phyloP scores from a whole-genome alignment of 306 rosid species.

The Casuarina equisetifolia region DNA sequence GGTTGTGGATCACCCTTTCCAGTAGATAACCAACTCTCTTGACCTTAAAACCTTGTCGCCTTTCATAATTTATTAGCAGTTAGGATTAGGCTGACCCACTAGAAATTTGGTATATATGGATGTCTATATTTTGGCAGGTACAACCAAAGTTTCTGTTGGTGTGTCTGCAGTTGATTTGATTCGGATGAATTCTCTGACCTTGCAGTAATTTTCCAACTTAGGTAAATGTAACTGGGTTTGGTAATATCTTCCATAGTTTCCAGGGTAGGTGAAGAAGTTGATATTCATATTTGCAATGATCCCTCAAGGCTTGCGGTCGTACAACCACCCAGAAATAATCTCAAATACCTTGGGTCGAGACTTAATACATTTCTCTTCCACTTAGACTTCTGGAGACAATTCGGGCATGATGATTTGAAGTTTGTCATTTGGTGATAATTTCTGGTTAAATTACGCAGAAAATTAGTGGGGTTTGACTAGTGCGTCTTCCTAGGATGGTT shows the following conservation, averaged over 20 bases:
- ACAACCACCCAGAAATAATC: neutral
- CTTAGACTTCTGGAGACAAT: neutral
- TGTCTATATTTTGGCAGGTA: conserved; percentile 5
- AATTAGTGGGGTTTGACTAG: conserved; percentile 1
- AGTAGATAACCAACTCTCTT: conserved; percentile 85
- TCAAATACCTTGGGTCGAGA: neutral
- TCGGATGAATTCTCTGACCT: conserved; percentile 2
- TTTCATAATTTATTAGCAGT: conserved; percentile 44
- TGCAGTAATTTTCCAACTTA: neutral
- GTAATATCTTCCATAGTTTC: neutral
- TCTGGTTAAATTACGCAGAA: neutral
- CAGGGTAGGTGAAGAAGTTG: neutral
- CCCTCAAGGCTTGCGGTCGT: neutral
- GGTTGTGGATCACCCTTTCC: conserved; percentile 55
- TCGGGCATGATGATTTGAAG: neutral
- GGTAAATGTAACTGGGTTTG: neutral
- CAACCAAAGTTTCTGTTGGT: conserved; percentile 5
- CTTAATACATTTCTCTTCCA: neutral
- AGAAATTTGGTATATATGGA: conserved; percentile 27
- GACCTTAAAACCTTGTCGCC: conserved; percentile 82
- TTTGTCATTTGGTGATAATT: neutral
- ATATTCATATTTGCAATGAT: neutral
- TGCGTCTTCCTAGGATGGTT: neutral
- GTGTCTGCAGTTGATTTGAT: conserved; percentile 8
- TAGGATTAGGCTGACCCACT: conserved; percentile 65